Evolutionary conservation across 1,139 yeast genomes (phyloP), one percentile per base, ranked within the genome.

Genomic region (Yamadazyma pseudoaaseri): DNA sequence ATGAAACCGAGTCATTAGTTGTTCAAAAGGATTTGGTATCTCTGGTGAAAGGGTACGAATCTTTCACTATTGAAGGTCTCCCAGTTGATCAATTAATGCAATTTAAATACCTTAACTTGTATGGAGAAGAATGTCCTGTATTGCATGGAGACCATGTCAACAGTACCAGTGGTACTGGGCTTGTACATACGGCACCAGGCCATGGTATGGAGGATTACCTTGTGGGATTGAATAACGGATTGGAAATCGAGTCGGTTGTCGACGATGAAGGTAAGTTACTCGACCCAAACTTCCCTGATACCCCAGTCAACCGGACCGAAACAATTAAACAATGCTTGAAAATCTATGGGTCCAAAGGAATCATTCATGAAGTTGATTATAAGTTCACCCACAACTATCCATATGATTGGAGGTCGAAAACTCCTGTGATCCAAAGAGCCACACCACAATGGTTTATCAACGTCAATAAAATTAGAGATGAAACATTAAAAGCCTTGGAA

Each of bases 401-500:
- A 0, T 89, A 86, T 51, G 98, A 94, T 54, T 92, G 98, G 98
- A 75, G 98, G 49, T 86, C 96, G 3, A 89, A 89, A 52, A 84
- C 83, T 29, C 98, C 98, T 0, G 90, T 94, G n/a, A 81, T 92
- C 35, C 89, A 92, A 44, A 70, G 97, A 37, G 82, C 98, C 0
- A 92, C 98, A 0, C 94, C 97, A 1, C 99, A 92, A 57, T 92
- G 97, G 94, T 92, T 92, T 60, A 86, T 95, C 4, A 86, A 90
- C 54, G 84, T 92, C 18, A 85, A 81, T 23, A 73, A 75, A 37
- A 81, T 90, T 36, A 89, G 86, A 49, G 63, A 64, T 0, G 50
- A 63, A 7, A 89, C 97, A 0, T 52, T 77, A 3, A 56, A 67
- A 16, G 78, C 94, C 3, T 55, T 90, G 28, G 65, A 72, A 1